phyloP scores from a whole-genome alignment of 768 basidiomycete genomes.

The Calocera cornea region DNA sequence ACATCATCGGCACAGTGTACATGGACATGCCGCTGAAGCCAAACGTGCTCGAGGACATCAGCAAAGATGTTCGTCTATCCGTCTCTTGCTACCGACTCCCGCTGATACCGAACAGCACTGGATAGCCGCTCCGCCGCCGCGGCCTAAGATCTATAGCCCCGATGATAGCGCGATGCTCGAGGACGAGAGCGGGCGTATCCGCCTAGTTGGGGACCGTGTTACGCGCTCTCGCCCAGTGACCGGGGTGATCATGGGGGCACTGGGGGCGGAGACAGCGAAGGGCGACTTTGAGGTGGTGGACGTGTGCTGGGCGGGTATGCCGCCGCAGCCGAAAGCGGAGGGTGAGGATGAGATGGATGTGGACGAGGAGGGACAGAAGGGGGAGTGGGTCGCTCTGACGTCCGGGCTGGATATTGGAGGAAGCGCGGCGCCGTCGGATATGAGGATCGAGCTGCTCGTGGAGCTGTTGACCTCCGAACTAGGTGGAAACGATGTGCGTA shows the following conservation, averaged over 20 bases:
- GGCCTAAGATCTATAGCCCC: slow-evolving; percentile 56
- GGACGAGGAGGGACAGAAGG: slow-evolving; percentile 37
- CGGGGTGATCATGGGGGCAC: slow-evolving; percentile 76
- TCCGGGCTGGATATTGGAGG: slow-evolving; percentile 77
- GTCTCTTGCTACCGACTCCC: neutral
- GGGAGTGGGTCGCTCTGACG: slow-evolving; percentile 71
- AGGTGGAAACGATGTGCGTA: slow-evolving; percentile 39
- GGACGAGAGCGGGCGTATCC: slow-evolving; percentile 88
- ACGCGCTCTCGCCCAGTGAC: slow-evolving; percentile 59
- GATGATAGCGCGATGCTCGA: slow-evolving; percentile 81
- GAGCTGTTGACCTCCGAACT: slow-evolving; percentile 81
- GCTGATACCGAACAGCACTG: slow-evolving; percentile 48
- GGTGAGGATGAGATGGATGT: slow-evolving; percentile 44
- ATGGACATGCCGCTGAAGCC: slow-evolving; percentile 99
- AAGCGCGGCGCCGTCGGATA: slow-evolving; percentile 43
- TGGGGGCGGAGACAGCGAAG: slow-evolving; percentile 76
- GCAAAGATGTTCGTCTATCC: slow-evolving; percentile 59
- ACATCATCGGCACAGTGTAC: slow-evolving; percentile 87
- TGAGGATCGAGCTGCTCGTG: slow-evolving; percentile 70
- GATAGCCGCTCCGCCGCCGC: slow-evolving; percentile 69
- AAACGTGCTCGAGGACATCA: slow-evolving; percentile 92
- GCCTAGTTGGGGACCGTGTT: slow-evolving; percentile 65
- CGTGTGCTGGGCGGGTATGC: slow-evolving; percentile 69
- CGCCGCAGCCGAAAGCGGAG: slow-evolving; percentile 36
- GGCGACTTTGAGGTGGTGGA: slow-evolving; percentile 95